Conservation (phyloP, 257 asterid genomes). For the Rubia yunnanensis region DNA sequence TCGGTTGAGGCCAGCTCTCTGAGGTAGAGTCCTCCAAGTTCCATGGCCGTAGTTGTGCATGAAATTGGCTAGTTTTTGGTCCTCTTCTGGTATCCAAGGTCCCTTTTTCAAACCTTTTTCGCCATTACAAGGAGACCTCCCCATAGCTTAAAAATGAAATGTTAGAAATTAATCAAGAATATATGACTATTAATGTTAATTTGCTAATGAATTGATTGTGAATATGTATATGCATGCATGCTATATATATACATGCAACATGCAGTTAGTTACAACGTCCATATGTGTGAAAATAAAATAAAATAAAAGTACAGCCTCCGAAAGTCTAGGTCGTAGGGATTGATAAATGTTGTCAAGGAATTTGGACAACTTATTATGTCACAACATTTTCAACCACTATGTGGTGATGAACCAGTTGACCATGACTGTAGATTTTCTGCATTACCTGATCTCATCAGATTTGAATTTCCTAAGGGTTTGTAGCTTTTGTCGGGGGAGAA, state of each 20-base stretch:
- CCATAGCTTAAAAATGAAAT: constrained; percentile 24
- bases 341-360: neutral
- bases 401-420: neutral
- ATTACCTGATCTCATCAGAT: constrained; percentile 4
- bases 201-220: neutral
- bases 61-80: constrained; percentile 19
- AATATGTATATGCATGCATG: neutral
- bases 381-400: neutral
- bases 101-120: constrained; percentile 29
- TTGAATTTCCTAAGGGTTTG: neutral
- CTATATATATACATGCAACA: too few species aligned
- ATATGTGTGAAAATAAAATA: neutral
- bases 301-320: neutral
- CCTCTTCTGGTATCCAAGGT: constrained; percentile 44
- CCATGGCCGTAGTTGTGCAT: constrained; percentile 29
- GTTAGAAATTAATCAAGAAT: too few species aligned
- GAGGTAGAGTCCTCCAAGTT: constrained; percentile 32
- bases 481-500: neutral
- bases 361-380: neutral
- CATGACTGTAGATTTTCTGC: neutral
- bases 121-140: constrained; percentile 20
- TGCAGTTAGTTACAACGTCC: neutral
- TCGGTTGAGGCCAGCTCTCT: constrained; percentile 28
- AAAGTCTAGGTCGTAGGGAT: constrained; percentile 4
- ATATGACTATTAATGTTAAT: too few species aligned